Base-by-base conservation (phyloP, 768 basidiomycete species). In the Arthromyces matolae region DNA sequence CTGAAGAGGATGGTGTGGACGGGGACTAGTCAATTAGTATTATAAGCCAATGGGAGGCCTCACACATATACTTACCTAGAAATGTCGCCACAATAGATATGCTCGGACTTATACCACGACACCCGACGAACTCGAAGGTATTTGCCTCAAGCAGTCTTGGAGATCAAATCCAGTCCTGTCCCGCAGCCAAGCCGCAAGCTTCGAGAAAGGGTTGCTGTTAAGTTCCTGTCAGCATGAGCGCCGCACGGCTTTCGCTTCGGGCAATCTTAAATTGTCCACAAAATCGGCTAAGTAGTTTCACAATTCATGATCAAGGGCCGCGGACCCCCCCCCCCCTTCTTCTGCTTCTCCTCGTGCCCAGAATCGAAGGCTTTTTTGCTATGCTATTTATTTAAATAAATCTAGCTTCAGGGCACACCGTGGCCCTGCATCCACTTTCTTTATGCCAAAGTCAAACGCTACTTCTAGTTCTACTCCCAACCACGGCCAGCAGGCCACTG, bases 341-440 rank as follows among this genome's bases (percentile, higher is more conserved):
- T n/a, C n/a, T 58, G 69, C 33, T 29, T 24, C 69, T 77, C 81
- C 83, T 83, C 83, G 81, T 85, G 81, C 65, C 78, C 77, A 69
- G 72, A 67, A 78, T 77, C 75, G 74, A 78, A 74, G 80, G 78
- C 77, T 79, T 80, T 80, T 76, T 81, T 75, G 27, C 69, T 67
- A 67, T 77, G 65, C 71, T 76, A 76, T 79, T 79, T 76, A n/a
- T n/a, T n/a, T n/a, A n/a, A n/a, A n/a, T 79, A 77, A 77, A 73
- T 71, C 69, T 57, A 60, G 59, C 54, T 18, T 52, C 60, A 56
- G 54, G 43, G 60, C 55, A 48, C 60, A 55, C 60, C 56, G 49
- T 51, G 35, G 34, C 34, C 29, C 53, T 55, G 34, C 38, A 50
- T 54, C 50, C 53, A 51, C 60, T 60, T 50, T 65, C 58, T 61